Base-by-base conservation (phyloP, 139 green algal genomes). In the Chlorella sp. region DNA sequence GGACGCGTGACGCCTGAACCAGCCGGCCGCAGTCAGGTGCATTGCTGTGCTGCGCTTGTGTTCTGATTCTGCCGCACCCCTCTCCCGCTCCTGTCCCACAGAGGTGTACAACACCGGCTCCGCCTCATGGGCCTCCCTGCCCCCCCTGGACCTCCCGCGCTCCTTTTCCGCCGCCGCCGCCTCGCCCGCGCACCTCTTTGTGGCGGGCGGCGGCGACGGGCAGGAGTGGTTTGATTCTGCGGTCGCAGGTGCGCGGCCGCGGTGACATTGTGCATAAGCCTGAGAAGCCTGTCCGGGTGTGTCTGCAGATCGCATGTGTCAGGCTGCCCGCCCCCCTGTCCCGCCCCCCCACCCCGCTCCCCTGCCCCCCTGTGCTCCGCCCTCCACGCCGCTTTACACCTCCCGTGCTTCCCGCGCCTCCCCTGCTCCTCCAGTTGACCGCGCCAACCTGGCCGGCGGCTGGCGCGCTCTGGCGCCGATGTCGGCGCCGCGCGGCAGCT, bases 141-240 rank as follows among this genome's bases (percentile, higher is more conserved):
- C 77, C 31, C 36, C 53, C 17, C 68, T 82, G 46, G 70, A 60
- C 60, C 56, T 65, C 43, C 58, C 77, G 3, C 56, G 77, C 50
- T 73, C 55, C 60, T 82, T 82, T 45, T 29, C 69, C 21, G 77
- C 69, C 21, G 77, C 70, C 19, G 77, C 71, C 43, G 35, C 40
- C 60, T 79, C 71, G 45, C 38, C 67, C 63, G 67, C 36, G 61
- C 53, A 3, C 50, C 36, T 79, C 14, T 83, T 72, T n/a, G 27
- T 79, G 27, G 53, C 51, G 23, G 77, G 77, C 6, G 77, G 77
- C 45, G 77, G 77, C 40, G 67, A 83, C 40, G 77, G 77, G 7
- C 27, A 73, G 7, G 63, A 83, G 14, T 83, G 77, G 77, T 83
- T 65, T 35, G 67, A 74, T 64, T 65, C 71, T 4, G 64, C 79